These are phyloP conservation scores for Zygosaccharomyces siamensis DNA, from an alignment of 805 yeast genomes.

Conservation along the genomic window DNA sequence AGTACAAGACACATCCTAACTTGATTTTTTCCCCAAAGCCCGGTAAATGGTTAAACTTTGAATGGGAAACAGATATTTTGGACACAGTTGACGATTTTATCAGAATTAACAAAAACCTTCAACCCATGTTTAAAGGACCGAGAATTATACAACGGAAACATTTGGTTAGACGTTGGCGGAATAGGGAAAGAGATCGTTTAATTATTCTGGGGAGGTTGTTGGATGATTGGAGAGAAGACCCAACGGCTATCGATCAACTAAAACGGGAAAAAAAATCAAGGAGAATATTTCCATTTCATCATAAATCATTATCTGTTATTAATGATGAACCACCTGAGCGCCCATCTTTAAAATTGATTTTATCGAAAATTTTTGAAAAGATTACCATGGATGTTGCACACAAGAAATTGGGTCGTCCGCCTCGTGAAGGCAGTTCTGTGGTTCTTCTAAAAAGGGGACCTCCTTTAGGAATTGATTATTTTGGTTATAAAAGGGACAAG, in stretches of 20 bases:
- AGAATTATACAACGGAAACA: slow-evolving; percentile 9
- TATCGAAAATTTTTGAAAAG: slow-evolving; percentile 4
- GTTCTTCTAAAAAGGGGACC: slow-evolving; percentile 10
- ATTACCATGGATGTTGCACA: slow-evolving; percentile 5
- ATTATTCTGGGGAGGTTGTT: slow-evolving; percentile 9
- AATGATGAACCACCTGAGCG: background rate
- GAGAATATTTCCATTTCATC: background rate
- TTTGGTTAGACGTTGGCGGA: slow-evolving; percentile 10
- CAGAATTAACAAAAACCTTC: slow-evolving; percentile 6
- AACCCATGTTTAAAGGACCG: slow-evolving; percentile 10
- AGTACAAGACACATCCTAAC: slow-evolving; percentile 3
- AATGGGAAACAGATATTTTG: slow-evolving; percentile 8
- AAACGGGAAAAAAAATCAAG: slow-evolving; percentile 1
- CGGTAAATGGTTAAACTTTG: slow-evolving; percentile 8
- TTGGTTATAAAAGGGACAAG: slow-evolving; percentile 6
- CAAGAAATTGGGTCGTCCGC: slow-evolving; percentile 8
- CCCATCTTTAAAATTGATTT: slow-evolving; percentile 9
- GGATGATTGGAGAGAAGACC: slow-evolving; percentile 10
- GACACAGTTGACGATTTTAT: slow-evolving; percentile 10
- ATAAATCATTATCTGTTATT: background rate
- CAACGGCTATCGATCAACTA: background rate
- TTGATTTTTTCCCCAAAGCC: slow-evolving; percentile 1
- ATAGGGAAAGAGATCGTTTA: slow-evolving; percentile 7
- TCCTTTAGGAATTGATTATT: slow-evolving; percentile 10
- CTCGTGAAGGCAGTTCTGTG: slow-evolving; percentile 10